These are phyloP conservation scores for Fusarium xyrophilum DNA, from an alignment of 2,329 filamentous ascomycete genomes.

Conservation along the genomic window DNA sequence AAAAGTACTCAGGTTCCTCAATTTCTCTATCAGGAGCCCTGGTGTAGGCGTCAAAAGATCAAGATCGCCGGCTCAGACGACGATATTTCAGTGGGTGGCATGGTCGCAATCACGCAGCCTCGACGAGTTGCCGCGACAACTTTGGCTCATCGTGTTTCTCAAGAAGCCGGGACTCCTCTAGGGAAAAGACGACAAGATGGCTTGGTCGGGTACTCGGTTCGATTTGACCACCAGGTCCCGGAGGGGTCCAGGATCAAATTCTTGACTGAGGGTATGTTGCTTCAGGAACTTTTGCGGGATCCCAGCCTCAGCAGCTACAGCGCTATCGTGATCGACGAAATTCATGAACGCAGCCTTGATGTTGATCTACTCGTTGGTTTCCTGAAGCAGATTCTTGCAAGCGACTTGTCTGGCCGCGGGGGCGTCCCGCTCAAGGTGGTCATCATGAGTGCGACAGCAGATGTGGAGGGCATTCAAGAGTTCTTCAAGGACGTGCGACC, in stretches of 20 bases:
- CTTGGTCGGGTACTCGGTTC: constrained; percentile 87
- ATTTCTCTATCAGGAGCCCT: constrained; percentile 78
- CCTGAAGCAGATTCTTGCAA: constrained; percentile 75
- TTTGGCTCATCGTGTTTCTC: constrained; percentile 84
- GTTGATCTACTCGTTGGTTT: constrained; percentile 93
- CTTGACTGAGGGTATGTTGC: constrained; percentile 92
- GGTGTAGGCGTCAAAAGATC: constrained; percentile 72
- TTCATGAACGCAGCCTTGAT: constrained; percentile 94
- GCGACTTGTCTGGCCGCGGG: constrained; percentile 68
- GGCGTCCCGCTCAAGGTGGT: constrained; percentile 84
- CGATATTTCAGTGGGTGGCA: constrained; percentile 69
- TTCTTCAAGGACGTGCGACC: constrained; percentile 68
- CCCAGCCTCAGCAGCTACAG: constrained; percentile 84
- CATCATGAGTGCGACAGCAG: constrained; percentile 96
- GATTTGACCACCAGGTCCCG: constrained; percentile 89
- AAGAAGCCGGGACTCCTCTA: constrained; percentile 70
- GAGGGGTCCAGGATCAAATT: constrained; percentile 88
- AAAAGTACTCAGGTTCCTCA: constrained; percentile 98
- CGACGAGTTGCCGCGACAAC: constrained; percentile 93
- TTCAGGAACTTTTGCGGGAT: constrained; percentile 91
- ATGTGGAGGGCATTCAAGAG: constrained; percentile 76
- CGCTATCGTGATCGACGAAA: constrained; percentile 91
- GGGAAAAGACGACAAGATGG: constrained; percentile 51
- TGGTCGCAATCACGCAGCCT: constrained; percentile 93
- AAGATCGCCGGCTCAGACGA: constrained; percentile 50